Evolutionary conservation across 306 rosid genomes (phyloP), one percentile per base, ranked within the genome.

Genomic region (Castanea mollissima): DNA sequence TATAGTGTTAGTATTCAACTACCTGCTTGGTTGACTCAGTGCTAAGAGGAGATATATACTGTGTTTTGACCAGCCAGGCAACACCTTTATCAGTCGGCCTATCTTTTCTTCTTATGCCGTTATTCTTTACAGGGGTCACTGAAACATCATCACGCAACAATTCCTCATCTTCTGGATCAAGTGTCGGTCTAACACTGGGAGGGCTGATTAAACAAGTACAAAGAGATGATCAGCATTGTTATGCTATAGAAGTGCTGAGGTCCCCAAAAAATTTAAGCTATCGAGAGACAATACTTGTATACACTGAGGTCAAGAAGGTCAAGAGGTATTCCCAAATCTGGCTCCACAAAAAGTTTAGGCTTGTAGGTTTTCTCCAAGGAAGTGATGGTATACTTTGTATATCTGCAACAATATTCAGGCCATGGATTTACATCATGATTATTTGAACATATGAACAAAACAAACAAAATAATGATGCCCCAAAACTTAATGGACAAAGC

Each of bases 61-160:
- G 99, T 41, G 99, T 95, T 87, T 95, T 95, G 60, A 95, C 99
- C 52, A 95, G 96, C 99, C 99, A 95, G 49, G 99, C 98, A 82
- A 95, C 98, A 64, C 99, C 99, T 89, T 95, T 90, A 87, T 95
- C 99, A 32, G 99, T 95, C 19, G 99, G 99, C 74, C 99, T 82
- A 34, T 95, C 99, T 84, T 95, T 95, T 71, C 90, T 92, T 83
- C 79, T 93, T 60, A 95, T 91, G 80, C 99, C 99, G 75, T 93
- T 90, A 52, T 89, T 93, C 76, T 93, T 95, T 20, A 91, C 82
- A 76, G 99, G 99, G 74, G 93, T 91, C 67, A 63, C 83, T 14
- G 91, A 91, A 77, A 76, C 98, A 73, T 95, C 98, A 83, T 95
- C 98, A 62, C 81, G 96, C 85, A 95, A 87, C 81, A 95, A 80